Base-by-base conservation (phyloP, 352 stramenopile species). In the Globisporangium nagaii region DNA sequence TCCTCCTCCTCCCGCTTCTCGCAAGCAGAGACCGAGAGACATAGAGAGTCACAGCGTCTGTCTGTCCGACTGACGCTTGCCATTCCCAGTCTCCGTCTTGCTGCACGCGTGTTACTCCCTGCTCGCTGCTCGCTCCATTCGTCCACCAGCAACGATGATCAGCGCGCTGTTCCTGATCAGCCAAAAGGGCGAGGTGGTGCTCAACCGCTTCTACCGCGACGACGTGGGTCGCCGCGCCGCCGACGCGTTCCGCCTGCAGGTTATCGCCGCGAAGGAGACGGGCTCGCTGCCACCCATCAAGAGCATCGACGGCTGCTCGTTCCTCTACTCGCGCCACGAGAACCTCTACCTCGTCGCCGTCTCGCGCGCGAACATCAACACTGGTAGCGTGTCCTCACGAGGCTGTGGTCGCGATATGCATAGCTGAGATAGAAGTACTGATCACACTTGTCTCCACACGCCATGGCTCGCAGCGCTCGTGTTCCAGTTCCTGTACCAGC, bases 291-390 rank as follows among this genome's bases (percentile, higher is more conserved):
- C 94, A 42, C 97, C 97, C 3, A 88, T 99, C 28, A 97, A 97
- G 63, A 83, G 86, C 49, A 96, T 99, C 63, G 96, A 99, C 49
- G 96, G 96, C 39, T 98, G 89, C 67, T 98, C 93, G 42, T 99
- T 99, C 77, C 70, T 99, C 15, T 99, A 98, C 75, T 97, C 93
- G 25, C 86, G 96, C 45, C 95, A 98, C 55, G 84, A 98, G 56
- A 98, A 99, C 62, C 88, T 99, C 51, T 99, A 98, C 71, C 93
- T 99, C 67, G 96, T 99, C 36, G 96, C 95, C 4, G 80, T 99
- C 49, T 99, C 96, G 6, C 81, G 95, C 39, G 93, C 85, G 57
- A 99, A 99, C 66, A 96, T 98, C 56, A 99, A 99, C 72, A 95
- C 94, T 2, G 80, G 73, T 80, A 63, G 1, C 37, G 28, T 22